These are phyloP conservation scores for Emericellopsis atlantica DNA, from an alignment of 2,329 filamentous ascomycete genomes.

Conservation along the genomic window DNA sequence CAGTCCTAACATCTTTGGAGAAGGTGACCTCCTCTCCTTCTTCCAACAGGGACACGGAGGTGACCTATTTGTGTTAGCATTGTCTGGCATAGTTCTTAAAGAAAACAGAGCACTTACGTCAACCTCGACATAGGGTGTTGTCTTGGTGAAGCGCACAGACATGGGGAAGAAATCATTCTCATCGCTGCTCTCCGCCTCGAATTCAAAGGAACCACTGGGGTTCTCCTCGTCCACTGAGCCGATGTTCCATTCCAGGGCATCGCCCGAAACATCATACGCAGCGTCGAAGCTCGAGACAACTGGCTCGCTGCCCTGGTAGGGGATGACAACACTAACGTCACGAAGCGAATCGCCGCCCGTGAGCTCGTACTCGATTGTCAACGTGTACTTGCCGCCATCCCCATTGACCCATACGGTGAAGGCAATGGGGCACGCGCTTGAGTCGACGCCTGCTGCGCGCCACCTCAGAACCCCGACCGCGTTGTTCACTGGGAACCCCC, in stretches of 20 bases:
- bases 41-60: slow-evolving; percentile 57
- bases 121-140: slow-evolving; percentile 77
- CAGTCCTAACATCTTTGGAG: slow-evolving; percentile 68
- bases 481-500: slow-evolving; percentile 91
- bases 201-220: slow-evolving; percentile 80
- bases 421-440: slow-evolving; percentile 75
- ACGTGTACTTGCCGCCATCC: slow-evolving; percentile 68
- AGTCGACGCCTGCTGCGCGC: slow-evolving; percentile 74
- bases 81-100: slow-evolving; percentile 1
- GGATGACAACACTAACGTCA: slow-evolving; percentile 80
- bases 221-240: slow-evolving; percentile 76
- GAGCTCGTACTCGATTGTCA: slow-evolving; percentile 93
- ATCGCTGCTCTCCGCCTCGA: slow-evolving; percentile 76
- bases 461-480: slow-evolving; percentile 86
- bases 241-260: slow-evolving; percentile 88
- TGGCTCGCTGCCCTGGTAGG: slow-evolving; percentile 78
- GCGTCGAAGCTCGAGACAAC: slow-evolving; percentile 82
- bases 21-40: slow-evolving; percentile 70
- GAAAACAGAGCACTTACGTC: slow-evolving; percentile 53
- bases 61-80: slow-evolving; percentile 34
- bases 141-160: slow-evolving; percentile 80
- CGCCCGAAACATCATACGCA: slow-evolving; percentile 84
- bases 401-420: slow-evolving; percentile 98
- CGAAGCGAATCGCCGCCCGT: slow-evolving; percentile 66
- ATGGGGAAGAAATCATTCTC: slow-evolving; percentile 98